These are phyloP conservation scores for Nannochloris sp. DNA, from an alignment of 139 green algal species.

Conservation along the genomic window DNA sequence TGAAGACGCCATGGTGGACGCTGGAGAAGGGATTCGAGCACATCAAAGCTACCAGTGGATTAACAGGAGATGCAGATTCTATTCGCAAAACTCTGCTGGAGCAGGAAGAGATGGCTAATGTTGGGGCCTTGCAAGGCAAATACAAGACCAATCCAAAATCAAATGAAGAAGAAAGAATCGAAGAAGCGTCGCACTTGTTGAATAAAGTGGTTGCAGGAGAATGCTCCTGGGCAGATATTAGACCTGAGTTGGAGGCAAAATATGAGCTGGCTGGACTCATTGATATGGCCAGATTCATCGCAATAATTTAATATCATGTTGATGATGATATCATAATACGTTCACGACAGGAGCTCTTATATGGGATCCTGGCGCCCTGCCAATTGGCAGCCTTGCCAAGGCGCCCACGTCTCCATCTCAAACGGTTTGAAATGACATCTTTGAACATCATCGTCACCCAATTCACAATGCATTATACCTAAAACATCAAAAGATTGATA, in stretches of 20 bases:
- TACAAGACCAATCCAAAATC: constrained; percentile 22
- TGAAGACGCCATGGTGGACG: constrained; percentile 68
- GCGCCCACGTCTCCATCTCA: no score
- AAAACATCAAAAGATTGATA: no score
- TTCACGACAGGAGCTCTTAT: no score
- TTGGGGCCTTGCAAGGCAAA: constrained; percentile 8
- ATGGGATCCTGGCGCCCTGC: no score
- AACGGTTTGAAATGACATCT: no score
- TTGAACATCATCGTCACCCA: no score
- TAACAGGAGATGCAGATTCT: constrained; percentile 20
- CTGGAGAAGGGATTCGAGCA: constrained; percentile 34
- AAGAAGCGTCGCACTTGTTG: constrained; percentile 29
- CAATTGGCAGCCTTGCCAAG: no score
- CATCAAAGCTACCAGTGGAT: constrained; percentile 20
- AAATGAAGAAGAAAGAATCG: constrained; percentile 18
- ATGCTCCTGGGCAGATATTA: constrained; percentile 28
- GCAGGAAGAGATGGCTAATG: constrained; percentile 23
- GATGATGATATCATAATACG: not conserved
- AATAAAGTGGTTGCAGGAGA: constrained; percentile 37
- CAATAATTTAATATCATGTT: not conserved
- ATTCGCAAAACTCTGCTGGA: constrained; percentile 18
- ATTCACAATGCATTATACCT: no score
- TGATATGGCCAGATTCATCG: constrained; percentile 27
- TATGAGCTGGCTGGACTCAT: constrained; percentile 25
- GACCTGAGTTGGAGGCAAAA: constrained; percentile 19